A percentile compares a stretch with the other conserved stretches of the same genome.
Evolutionary conservation across 305 asterid species (phyloP).

Genomic region (Rubia balearica): DNA sequence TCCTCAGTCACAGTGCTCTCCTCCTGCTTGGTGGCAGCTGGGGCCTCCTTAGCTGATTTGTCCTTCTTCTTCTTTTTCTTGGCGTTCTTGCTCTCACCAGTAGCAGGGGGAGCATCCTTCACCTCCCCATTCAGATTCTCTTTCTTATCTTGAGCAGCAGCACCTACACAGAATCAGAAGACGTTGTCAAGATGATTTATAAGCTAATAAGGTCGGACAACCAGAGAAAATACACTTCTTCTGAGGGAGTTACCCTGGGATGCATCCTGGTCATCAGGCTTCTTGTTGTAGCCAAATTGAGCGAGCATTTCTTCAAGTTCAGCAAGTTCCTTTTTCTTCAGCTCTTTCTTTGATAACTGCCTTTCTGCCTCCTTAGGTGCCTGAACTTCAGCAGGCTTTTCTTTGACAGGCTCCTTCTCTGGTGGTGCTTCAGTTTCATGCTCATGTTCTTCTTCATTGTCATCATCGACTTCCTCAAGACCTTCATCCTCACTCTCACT

Average conservation of each 20-base stretch:
- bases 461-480: conserved; percentile 41
- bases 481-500: conserved; percentile 48
- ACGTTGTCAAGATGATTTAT: background rate
- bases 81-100: conserved; percentile 67
- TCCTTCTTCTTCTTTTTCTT: conserved; percentile 94
- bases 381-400: conserved; percentile 37
- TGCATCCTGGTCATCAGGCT: conserved; percentile 43
- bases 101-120: conserved; percentile 30
- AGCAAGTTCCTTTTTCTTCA: conserved; percentile 84
- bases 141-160: conserved; percentile 36
- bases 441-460: conserved; percentile 34
- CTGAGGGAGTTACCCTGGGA: conserved; percentile 32
- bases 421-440: conserved; percentile 46
- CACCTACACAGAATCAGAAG: conserved; percentile 24
- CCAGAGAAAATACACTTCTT: background rate
- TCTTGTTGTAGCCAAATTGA: conserved; percentile 67
- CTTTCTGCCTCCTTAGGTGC: conserved; percentile 73
- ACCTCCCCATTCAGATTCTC: conserved; percentile 35
- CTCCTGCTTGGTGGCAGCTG: conserved; percentile 27
- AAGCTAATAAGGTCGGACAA: background rate
- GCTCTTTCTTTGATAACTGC: conserved; percentile 91
- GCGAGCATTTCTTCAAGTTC: conserved; percentile 89
- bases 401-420: conserved; percentile 33
- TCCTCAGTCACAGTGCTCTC: conserved; percentile 35
- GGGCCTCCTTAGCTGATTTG: conserved; percentile 48